Conservation (phyloP, 306 rosid species). For the Corylus americana region DNA sequence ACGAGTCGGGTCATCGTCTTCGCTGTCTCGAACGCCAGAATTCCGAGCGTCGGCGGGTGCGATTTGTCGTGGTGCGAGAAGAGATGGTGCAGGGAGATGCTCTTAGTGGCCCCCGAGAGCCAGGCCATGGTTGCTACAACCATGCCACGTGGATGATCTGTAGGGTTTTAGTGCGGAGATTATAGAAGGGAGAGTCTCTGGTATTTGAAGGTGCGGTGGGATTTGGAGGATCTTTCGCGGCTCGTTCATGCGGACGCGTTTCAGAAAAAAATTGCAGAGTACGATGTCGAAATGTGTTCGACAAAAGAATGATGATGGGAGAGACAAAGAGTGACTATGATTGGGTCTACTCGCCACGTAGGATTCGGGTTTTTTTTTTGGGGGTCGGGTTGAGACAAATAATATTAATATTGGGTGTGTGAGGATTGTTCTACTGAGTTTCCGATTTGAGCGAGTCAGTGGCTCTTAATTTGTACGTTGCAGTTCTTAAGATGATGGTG, state of each 20-base stretch:
- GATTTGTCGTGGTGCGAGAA: constrained; percentile 30
- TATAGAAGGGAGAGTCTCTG: neutral
- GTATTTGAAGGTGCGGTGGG: constrained; percentile 15
- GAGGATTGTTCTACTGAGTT: neutral
- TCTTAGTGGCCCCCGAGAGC: constrained; percentile 18
- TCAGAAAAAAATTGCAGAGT: neutral
- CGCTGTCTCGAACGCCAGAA: constrained; percentile 65
- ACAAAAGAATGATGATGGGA: neutral
- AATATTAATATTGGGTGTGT: neutral
- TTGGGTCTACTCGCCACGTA: neutral
- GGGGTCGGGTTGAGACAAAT: no score
- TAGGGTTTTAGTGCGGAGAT: neutral
- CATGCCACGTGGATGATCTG: constrained; percentile 26
- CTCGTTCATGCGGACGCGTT: constrained; percentile 32
- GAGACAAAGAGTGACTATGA: neutral
- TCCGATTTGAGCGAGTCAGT: no score
- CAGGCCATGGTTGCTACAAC: constrained; percentile 36
- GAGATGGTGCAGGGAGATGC: constrained; percentile 7
- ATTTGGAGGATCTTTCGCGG: constrained; percentile 2
- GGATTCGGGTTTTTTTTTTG: neutral
- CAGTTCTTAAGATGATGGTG: neutral
- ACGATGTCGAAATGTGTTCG: no score
- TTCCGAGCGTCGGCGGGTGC: constrained; percentile 38
- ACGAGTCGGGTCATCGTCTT: constrained; percentile 62
- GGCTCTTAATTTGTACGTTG: neutral